Evolutionary conservation across 192 early-diverging fungal genomes (phyloP).

Genomic region (Backusella liffmaniae): DNA sequence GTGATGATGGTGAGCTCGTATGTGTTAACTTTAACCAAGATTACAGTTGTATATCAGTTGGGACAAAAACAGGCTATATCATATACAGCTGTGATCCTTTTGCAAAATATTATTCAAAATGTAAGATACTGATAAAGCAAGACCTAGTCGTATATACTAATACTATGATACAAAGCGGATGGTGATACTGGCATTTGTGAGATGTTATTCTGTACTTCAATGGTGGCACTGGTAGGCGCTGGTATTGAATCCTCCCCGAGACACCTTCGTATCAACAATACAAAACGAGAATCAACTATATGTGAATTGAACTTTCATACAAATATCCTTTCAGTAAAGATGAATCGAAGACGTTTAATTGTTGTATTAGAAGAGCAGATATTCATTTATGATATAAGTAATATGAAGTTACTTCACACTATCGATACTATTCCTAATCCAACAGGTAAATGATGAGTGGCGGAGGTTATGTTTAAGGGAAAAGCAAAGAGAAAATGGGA

Average conservation of each 20-base stretch:
- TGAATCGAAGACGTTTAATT: conserved; percentile 90
- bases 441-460: conserved; percentile 50
- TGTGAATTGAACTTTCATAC: conserved; percentile 94
- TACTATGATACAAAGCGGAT: conserved; percentile 49
- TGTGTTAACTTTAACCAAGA: conserved; percentile 86
- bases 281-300: conserved; percentile 95
- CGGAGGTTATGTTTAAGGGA: background rate
- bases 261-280: conserved; percentile 91
- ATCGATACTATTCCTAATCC: conserved; percentile 94
- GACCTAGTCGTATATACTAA: background rate
- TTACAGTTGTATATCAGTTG: conserved; percentile 86
- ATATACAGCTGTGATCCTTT: conserved; percentile 98
- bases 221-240: conserved; percentile 93
- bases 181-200: conserved; percentile 91
- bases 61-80: conserved; percentile 79
- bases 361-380: conserved; percentile 95
- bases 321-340: conserved; percentile 89
- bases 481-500: background rate
- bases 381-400: conserved; percentile 96
- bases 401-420: conserved; percentile 95
- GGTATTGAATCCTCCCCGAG: conserved; percentile 89
- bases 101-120: conserved; percentile 86
- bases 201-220: conserved; percentile 94
- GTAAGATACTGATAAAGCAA: conserved; percentile 39
- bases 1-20: conserved; percentile 50